Base-by-base conservation (phyloP, 2,329 filamentous ascomycete species). In the Diaporthe ilicicola region DNA sequence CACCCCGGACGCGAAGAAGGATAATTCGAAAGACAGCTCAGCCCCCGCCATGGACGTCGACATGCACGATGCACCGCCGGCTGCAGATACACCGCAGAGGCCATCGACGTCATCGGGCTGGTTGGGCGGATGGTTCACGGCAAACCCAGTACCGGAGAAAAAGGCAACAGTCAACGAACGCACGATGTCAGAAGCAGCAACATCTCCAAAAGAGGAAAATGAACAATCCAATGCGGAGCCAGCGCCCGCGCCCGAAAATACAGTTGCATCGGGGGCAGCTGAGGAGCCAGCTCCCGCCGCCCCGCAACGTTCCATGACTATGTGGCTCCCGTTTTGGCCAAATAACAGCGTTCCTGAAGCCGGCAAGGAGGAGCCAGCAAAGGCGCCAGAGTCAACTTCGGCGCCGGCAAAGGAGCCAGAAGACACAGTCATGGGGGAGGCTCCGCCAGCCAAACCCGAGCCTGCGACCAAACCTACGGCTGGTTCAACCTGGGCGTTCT, bases 401-500 rank as follows among this genome's bases (percentile, higher is more conserved):
- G 71, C 74, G 56, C 44, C 72, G 32, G 44, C 71, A 17, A 80
- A 82, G 39, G 77, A 80, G 39, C 73, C 79, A 1, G 80, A 82
- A 7, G 82, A 87, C 73, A 76, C 86, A 74, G 75, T 82, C 73
- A 79, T 85, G 81, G 70, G 83, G 56, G 84, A 88, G 74, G 82
- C 82, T 2, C 77, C 81, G 5, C 69, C 79, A 17, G 67, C 78
- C 17, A 76, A 79, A 10, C 72, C 77, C 54, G 69, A 78, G 39
- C 73, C 81, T 69, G 76, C 77, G 10, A 76, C 81, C 1, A 76
- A 80, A n/a, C 85, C 85, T 6, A 83, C 86, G 19, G 83, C 85
- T 22, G 88, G 88, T 15, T 92, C 92, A 0, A 93, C 91, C 0
- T 95, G 93, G 93, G 93, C 91, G 0, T 95, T 95, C 74, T 95